phyloP scores from a whole-genome alignment of 805 yeast genomes.

The Pichia paraexigua region DNA sequence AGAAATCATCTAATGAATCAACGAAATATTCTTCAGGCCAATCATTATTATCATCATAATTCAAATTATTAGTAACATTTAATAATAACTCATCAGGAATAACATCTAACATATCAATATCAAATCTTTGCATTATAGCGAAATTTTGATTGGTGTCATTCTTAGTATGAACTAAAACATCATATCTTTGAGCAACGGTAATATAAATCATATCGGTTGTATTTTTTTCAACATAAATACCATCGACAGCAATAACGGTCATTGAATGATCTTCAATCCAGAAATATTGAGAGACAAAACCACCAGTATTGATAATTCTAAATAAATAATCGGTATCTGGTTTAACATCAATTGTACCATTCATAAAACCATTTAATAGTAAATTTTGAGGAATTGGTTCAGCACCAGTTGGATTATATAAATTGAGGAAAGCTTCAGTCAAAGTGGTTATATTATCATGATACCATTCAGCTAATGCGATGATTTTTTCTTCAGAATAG shows the following conservation, averaged over 20 bases:
- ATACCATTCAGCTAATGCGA: constrained; percentile 84
- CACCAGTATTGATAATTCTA: constrained; percentile 79
- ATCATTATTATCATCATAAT: constrained; percentile 35
- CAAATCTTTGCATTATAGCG: constrained; percentile 77
- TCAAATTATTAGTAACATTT: constrained; percentile 70
- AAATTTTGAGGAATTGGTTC: constrained; percentile 89
- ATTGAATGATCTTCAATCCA: constrained; percentile 84
- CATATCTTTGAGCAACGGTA: constrained; percentile 88
- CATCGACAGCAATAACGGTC: constrained; percentile 88
- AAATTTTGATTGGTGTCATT: constrained; percentile 52
- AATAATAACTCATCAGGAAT: constrained; percentile 56
- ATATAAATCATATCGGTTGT: constrained; percentile 66
- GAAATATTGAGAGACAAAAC: constrained; percentile 84
- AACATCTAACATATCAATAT: constrained; percentile 73
- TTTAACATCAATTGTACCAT: constrained; percentile 67
- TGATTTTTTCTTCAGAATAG: constrained; percentile 69
- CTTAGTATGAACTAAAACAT: constrained; percentile 71
- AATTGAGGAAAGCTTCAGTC: constrained; percentile 49
- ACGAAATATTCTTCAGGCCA: constrained; percentile 31
- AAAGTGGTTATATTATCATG: constrained; percentile 51
- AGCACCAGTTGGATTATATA: constrained; percentile 93
- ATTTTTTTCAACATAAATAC: constrained; percentile 72
- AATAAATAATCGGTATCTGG: constrained; percentile 81
- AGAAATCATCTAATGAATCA: constrained; percentile 38
- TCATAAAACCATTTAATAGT: constrained; percentile 74